Conservation (phyloP, 768 basidiomycete species). For the Xerocomellus amylosporus region DNA sequence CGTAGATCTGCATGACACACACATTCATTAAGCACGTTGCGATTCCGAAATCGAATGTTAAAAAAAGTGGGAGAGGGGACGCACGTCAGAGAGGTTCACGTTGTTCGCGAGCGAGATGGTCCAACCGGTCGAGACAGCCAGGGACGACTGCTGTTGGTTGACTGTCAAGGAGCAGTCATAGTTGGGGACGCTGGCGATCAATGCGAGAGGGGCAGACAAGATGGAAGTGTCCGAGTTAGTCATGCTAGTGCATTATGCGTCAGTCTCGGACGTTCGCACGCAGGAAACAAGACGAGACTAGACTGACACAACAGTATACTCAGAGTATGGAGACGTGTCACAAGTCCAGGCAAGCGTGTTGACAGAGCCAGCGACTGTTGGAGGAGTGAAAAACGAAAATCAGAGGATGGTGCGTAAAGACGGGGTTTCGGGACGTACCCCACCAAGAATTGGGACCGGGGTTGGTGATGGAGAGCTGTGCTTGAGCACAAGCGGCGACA, state of each 20-base stretch:
- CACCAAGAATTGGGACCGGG: conserved; percentile 55
- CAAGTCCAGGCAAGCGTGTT: conserved; percentile 66
- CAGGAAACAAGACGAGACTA: conserved; percentile 1
- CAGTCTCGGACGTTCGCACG: conserved; percentile 3
- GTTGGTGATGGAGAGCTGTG: conserved; percentile 43
- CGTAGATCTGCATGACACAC: conserved; percentile 46
- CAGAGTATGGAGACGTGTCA: conserved; percentile 33
- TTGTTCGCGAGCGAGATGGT: conserved; percentile 48
- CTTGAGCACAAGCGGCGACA: conserved; percentile 33
- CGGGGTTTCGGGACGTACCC: conserved; percentile 43
- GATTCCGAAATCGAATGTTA: not conserved
- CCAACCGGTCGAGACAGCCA: conserved; percentile 46
- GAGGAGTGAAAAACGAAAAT: not conserved
- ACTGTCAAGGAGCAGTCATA: conserved; percentile 58
- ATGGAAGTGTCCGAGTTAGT: conserved; percentile 43
- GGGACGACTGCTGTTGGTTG: conserved; percentile 43
- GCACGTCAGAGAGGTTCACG: conserved; percentile 52
- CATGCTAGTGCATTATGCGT: conserved; percentile 33
- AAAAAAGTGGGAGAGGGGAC: conserved; percentile 21
- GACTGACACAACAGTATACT: conserved; percentile 48
- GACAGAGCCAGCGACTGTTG: conserved; percentile 50
- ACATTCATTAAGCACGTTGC: not conserved
- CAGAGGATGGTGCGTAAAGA: not conserved
- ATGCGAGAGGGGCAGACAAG: conserved; percentile 35
- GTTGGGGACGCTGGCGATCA: conserved; percentile 52